Conservation (phyloP, 495 filamentous ascomycete genomes). For the Pyrenula massariospora region DNA sequence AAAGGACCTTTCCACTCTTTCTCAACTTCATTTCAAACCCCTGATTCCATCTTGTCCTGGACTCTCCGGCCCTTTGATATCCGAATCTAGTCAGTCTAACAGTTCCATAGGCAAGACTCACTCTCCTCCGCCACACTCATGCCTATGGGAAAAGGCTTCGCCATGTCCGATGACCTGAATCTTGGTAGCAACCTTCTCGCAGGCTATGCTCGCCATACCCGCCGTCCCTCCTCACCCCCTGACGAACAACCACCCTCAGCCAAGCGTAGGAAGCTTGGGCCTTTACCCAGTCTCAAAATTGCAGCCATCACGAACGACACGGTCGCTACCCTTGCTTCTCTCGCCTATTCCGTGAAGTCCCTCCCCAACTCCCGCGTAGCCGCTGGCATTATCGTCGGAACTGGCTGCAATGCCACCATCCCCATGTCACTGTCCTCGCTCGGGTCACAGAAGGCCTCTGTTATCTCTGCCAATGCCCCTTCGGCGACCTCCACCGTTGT, state of each 20-base stretch:
- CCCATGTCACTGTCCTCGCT: slow-evolving; percentile 54
- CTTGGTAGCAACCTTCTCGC: slow-evolving; percentile 54
- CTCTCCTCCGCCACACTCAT: slow-evolving; percentile 67
- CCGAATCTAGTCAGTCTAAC: not conserved
- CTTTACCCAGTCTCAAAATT: slow-evolving; percentile 56
- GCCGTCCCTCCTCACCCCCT: slow-evolving; percentile 18
- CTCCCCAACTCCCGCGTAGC: slow-evolving; percentile 58
- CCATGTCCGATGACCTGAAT: slow-evolving; percentile 60
- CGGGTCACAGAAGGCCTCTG: slow-evolving; percentile 47
- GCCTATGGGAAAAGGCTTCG: slow-evolving; percentile 84
- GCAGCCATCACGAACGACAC: slow-evolving; percentile 73
- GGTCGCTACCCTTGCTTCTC: slow-evolving; percentile 66
- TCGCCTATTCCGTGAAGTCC: slow-evolving; percentile 53
- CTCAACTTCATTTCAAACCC: not conserved
- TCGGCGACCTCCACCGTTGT: slow-evolving; percentile 53
- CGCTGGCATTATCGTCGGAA: slow-evolving; percentile 75
- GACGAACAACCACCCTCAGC: slow-evolving; percentile 32
- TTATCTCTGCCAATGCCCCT: slow-evolving; percentile 23
- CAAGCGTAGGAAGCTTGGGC: slow-evolving; percentile 32
- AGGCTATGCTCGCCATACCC: slow-evolving; percentile 54
- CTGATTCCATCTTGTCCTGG: not conserved
- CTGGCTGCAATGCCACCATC: slow-evolving; percentile 74
- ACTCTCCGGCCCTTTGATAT: not conserved
- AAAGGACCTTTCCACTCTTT: not conserved
- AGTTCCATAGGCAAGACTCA: slow-evolving; percentile 50